Percentiles rank a stretch among this genome's conserved stretches.
These are phyloP conservation scores for Ruellia speciosa DNA, from an alignment of 305 asterid genomes.

Conservation along the genomic window DNA sequence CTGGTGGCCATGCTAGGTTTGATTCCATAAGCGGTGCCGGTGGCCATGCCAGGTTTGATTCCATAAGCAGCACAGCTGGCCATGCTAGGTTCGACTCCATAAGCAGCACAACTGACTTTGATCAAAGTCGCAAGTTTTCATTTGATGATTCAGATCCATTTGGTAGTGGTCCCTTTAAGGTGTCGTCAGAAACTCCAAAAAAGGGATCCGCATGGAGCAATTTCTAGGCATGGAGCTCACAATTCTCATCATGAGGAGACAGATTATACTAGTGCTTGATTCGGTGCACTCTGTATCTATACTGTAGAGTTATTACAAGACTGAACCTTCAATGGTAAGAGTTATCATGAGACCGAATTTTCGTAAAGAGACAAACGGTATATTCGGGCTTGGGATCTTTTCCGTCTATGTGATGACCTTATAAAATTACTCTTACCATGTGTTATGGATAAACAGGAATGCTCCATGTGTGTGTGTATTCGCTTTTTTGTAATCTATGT, in stretches of 20 bases:
- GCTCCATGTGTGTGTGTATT: too few relatives aligned
- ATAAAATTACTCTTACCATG: too few relatives aligned
- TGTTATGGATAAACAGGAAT: too few relatives aligned
- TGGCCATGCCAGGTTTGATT: conserved; percentile 56
- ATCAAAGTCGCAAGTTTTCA: conserved; percentile 52
- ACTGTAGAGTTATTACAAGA: too few relatives aligned
- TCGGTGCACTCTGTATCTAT: too few relatives aligned
- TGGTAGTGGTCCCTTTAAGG: conserved; percentile 88
- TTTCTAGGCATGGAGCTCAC: background rate
- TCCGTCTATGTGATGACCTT: too few relatives aligned
- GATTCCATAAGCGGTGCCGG: conserved; percentile 64
- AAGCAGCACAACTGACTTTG: conserved; percentile 53
- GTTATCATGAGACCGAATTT: too few relatives aligned
- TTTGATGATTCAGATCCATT: conserved; percentile 86
- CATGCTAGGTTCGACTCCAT: conserved; percentile 72
- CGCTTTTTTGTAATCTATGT: too few relatives aligned
- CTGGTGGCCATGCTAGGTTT: conserved; percentile 42
- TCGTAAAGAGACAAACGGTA: too few relatives aligned
- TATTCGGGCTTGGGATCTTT: too few relatives aligned
- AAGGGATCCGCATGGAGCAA: conserved; percentile 31
- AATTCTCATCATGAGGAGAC: background rate
- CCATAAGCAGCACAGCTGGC: conserved; percentile 52
- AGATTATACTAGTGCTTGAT: too few relatives aligned
- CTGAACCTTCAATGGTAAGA: too few relatives aligned
- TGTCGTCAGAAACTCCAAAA: conserved; percentile 43